Evolutionary conservation across 1,284 basidiomycete species (phyloP).

Genomic region (Irpex sp.): DNA sequence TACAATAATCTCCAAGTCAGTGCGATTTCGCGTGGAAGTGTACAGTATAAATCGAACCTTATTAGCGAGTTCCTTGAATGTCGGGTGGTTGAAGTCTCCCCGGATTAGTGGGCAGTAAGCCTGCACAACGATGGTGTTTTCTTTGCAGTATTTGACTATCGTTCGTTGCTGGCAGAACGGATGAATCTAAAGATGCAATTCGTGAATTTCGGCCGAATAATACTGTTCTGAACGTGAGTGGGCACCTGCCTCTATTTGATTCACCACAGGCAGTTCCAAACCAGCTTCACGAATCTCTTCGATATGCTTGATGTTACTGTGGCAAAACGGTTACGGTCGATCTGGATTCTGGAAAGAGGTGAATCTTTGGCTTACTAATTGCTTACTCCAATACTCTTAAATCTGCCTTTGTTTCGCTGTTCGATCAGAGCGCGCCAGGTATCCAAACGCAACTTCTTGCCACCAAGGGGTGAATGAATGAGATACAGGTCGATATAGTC

Average conservation of each 20-base stretch:
- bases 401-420: constrained; percentile 42
- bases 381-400: constrained; percentile 52
- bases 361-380: constrained; percentile 68
- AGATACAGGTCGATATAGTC: constrained; percentile 55
- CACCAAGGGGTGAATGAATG: constrained; percentile 45
- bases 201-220: too few relatives aligned
- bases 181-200: constrained; percentile 50
- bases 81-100: constrained; percentile 40
- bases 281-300: constrained; percentile 67
- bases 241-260: constrained; percentile 71
- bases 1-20: neutral
- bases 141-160: constrained; percentile 74
- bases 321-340: neutral
- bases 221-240: too few relatives aligned
- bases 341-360: constrained; percentile 18
- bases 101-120: constrained; percentile 56
- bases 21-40: neutral
- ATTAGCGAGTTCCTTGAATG: constrained; percentile 38
- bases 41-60: constrained; percentile 30
- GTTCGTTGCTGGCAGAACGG: constrained; percentile 81
- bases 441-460: constrained; percentile 35
- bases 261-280: constrained; percentile 65
- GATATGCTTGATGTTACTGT: constrained; percentile 70
- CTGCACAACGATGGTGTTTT: constrained; percentile 69
- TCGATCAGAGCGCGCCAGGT: constrained; percentile 40